Evolutionary conservation across 805 yeast genomes (phyloP).

Genomic region (Spathaspora gorwiae): DNA sequence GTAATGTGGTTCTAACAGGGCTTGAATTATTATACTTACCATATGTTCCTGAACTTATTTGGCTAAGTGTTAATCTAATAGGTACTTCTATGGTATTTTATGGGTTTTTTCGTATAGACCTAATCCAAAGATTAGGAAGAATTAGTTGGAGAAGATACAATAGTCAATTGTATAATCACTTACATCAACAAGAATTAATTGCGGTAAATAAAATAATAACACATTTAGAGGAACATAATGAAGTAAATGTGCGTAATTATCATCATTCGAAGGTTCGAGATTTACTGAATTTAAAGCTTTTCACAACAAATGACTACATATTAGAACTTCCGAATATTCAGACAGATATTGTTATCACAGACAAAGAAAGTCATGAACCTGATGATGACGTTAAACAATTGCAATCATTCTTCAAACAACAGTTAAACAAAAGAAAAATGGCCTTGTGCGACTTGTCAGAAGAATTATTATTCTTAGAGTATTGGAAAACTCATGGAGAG

Average conservation of each 20-base stretch:
- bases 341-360: background rate
- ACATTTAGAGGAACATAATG: slow-evolving; percentile 40
- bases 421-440: slow-evolving; percentile 26
- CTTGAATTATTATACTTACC: slow-evolving; percentile 16
- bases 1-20: slow-evolving; percentile 13
- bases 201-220: slow-evolving; percentile 30
- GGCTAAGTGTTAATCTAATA: slow-evolving; percentile 7
- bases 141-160: slow-evolving; percentile 37
- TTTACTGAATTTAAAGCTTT: slow-evolving; percentile 12
- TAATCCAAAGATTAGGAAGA: slow-evolving; percentile 15
- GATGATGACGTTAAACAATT: slow-evolving; percentile 8
- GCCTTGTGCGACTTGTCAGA: slow-evolving; percentile 33
- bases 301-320: slow-evolving; percentile 17
- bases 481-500: slow-evolving; percentile 34
- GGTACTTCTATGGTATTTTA: slow-evolving; percentile 1
- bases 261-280: slow-evolving; percentile 28
- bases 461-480: slow-evolving; percentile 33
- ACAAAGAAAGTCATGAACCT: background rate
- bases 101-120: slow-evolving; percentile 1
- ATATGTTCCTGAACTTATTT: slow-evolving; percentile 8
- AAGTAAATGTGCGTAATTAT: slow-evolving; percentile 35
- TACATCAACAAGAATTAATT: slow-evolving; percentile 28
- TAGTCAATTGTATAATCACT: slow-evolving; percentile 18
- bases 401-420: slow-evolving; percentile 16
- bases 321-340: slow-evolving; percentile 15